These are phyloP conservation scores for Populus hybrid DNA, from an alignment of 441 rosid genomes.

Conservation along the genomic window DNA sequence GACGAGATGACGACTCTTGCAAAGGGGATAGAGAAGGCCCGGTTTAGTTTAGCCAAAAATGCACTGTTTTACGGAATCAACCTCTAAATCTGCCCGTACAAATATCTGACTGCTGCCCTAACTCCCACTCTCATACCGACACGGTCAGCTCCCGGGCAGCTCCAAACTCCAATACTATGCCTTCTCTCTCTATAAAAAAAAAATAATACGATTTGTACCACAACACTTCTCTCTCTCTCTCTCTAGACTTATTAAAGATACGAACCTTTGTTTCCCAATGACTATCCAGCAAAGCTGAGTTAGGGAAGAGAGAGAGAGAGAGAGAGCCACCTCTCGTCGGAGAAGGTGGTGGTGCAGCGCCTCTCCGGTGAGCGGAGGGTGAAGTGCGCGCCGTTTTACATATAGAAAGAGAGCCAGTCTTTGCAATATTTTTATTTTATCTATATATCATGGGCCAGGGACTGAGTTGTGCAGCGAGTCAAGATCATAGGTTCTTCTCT, in stretches of 20 bases:
- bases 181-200: constrained; percentile 16
- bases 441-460: constrained; percentile 71
- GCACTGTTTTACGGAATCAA: constrained; percentile 17
- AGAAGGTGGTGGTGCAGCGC: constrained; percentile 31
- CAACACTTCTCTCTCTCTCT: constrained; percentile 5
- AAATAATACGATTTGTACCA: background rate
- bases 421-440: background rate
- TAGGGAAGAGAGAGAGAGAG: background rate
- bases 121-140: constrained; percentile 11
- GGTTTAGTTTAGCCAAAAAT: background rate
- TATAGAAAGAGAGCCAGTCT: background rate
- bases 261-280: background rate
- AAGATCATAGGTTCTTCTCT: constrained; percentile 61
- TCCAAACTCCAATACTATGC: constrained; percentile 32
- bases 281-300: background rate
- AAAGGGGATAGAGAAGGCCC: background rate
- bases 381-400: constrained; percentile 25
- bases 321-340: constrained; percentile 21
- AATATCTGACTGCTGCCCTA: constrained; percentile 31
- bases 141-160: constrained; percentile 38
- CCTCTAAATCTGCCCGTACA: constrained; percentile 26
- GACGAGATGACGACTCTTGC: background rate
- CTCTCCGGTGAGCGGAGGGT: constrained; percentile 47
- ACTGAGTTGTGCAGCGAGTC: constrained; percentile 65
- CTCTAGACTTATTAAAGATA: constrained; percentile 10